Base-by-base conservation (phyloP, 129 eudicot species). In the Flaveria ramosissima region DNA sequence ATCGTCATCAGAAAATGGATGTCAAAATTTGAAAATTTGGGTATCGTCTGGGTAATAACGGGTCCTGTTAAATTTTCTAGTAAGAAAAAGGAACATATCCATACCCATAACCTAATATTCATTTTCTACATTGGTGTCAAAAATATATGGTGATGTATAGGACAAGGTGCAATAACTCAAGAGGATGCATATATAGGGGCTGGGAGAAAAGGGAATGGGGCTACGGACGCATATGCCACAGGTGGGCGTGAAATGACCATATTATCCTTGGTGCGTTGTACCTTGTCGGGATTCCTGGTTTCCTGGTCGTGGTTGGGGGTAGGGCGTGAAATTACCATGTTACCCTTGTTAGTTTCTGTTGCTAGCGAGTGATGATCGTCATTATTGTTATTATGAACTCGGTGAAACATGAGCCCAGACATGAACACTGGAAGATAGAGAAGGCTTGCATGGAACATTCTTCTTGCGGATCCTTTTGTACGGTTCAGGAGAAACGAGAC, bases 371-470 rank as follows among this genome's bases (percentile, higher is more conserved):
- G 86, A 19, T 30, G 62, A 62, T 86, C 75, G 12, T 75, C 88
- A 20, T 83, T 83, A 50, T 89, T 36, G 41, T 36, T 36, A 6
- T 36, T 36, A 6, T 36, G 66, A 19, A 82, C 47, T 43, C 96
- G 97, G 84, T 93, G 98, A 73, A 93, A 80, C 86, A 93, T 80
- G 51, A 93, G 92, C 17, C 98, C 98, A 23, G 96, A 87, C 98
- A 93, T 93, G 83, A 93, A 93, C 10, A 93, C 97, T 0, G 98
- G 98, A 66, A 93, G 97, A 83, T 93, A 93, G 2, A 93, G 92
- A 61, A 93, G 97, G 88, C 98, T 93, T 20, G 97, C 98, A 17
- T 85, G 97, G 81, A 93, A 93, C 98, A 93, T 93, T 86, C 91
- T 91, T 78, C 96, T 78, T 16, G 98, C 98, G 59, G 67, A 86